Evolutionary conservation across 805 yeast genomes (phyloP).

Genomic region (Komagataella kurtzmanii): DNA sequence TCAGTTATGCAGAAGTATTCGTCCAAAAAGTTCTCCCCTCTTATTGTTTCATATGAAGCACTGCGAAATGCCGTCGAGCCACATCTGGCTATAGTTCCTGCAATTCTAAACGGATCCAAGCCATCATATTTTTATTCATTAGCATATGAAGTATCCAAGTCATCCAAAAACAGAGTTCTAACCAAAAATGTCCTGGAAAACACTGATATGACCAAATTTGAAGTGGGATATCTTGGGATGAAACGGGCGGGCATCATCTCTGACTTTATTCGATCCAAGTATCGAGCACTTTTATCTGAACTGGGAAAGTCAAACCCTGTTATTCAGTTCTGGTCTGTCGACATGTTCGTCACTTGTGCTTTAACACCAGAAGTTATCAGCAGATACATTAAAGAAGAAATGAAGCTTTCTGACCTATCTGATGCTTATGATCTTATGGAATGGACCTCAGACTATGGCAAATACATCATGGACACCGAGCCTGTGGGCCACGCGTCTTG

Average conservation of each 20-base stretch:
- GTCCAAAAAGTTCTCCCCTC: constrained; percentile 10
- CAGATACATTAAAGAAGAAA: constrained; percentile 34
- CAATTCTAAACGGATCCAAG: constrained; percentile 27
- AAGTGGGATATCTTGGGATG: constrained; percentile 51
- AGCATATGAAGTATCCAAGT: constrained; percentile 27
- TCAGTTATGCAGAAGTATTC: constrained; percentile 1
- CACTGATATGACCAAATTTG: constrained; percentile 29
- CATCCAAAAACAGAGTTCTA: constrained; percentile 28
- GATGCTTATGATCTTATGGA: constrained; percentile 33
- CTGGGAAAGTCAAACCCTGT: constrained; percentile 24
- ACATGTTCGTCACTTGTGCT: constrained; percentile 42
- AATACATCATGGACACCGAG: constrained; percentile 17
- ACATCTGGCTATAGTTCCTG: constrained; percentile 20
- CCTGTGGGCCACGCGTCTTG: constrained; percentile 5
- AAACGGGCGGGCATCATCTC: constrained; percentile 41
- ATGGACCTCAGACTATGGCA: constrained; percentile 25
- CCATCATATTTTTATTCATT: constrained; percentile 34
- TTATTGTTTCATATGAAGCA: constrained; percentile 13
- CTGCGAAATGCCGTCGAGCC: constrained; percentile 17
- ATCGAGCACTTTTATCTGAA: constrained; percentile 15
- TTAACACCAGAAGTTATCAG: constrained; percentile 51
- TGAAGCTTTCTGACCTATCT: constrained; percentile 18
- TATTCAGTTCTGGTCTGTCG: constrained; percentile 46
- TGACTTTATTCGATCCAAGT: constrained; percentile 21
- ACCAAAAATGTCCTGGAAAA: constrained; percentile 32